Evolutionary conservation across 129 eudicot species (phyloP).

Genomic region (Flaveria trinervia): DNA sequence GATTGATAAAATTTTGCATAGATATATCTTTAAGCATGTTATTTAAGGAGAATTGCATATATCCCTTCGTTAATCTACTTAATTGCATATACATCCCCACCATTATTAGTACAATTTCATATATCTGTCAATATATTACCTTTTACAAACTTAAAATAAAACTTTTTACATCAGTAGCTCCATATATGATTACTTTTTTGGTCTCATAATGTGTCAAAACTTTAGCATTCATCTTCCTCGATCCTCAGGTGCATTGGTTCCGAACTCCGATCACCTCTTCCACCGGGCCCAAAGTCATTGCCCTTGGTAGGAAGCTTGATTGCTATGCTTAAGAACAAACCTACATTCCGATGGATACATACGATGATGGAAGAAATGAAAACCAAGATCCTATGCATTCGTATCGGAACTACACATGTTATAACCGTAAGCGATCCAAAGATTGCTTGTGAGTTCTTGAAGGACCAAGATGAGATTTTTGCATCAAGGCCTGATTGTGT

Average conservation of each 20-base stretch:
- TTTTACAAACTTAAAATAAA: too few relatives aligned
- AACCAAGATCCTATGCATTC: slow-evolving; percentile 10
- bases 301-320: background rate
- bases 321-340: background rate
- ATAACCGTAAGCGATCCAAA: background rate
- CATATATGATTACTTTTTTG: too few relatives aligned
- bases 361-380: slow-evolving; percentile 5
- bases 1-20: too few relatives aligned
- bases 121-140: too few relatives aligned
- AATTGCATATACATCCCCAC: too few relatives aligned
- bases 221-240: background rate
- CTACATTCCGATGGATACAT: slow-evolving; percentile 5
- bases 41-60: too few relatives aligned
- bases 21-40: too few relatives aligned
- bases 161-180: too few relatives aligned
- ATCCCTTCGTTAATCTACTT: too few relatives aligned
- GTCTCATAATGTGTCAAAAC: too few relatives aligned
- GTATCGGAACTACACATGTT: background rate
- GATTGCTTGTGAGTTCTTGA: background rate
- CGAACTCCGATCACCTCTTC: background rate
- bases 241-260: background rate
- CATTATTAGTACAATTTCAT: too few relatives aligned
- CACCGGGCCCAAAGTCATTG: background rate
- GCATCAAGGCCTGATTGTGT: background rate
- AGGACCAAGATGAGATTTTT: background rate